A percentile compares a stretch with the other conserved stretches of the same genome.
Evolutionary conservation across 306 rosid genomes (phyloP).

Genomic region (Fragaria iinumae): DNA sequence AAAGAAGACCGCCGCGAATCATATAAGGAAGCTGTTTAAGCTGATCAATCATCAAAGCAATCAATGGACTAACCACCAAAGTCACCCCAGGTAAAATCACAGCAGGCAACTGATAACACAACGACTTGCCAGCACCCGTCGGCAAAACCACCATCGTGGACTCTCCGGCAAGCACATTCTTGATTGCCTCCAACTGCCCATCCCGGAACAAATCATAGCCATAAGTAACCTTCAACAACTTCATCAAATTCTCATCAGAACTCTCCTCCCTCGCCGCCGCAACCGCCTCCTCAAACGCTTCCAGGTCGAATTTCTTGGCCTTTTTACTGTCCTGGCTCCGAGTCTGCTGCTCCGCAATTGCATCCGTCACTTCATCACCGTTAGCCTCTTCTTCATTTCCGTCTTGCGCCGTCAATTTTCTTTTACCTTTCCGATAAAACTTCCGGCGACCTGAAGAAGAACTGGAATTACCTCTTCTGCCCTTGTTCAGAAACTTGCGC

Average conservation of each 20-base stretch:
- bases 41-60: slow-evolving; percentile 95
- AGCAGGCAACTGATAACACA: slow-evolving; percentile 90
- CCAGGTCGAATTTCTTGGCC: slow-evolving; percentile 36
- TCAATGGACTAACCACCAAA: slow-evolving; percentile 82
- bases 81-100: slow-evolving; percentile 77
- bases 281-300: slow-evolving; percentile 43
- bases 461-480: slow-evolving; percentile 32
- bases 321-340: slow-evolving; percentile 31
- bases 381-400: slow-evolving; percentile 25
- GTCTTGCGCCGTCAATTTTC: slow-evolving; percentile 26
- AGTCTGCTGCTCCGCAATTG: slow-evolving; percentile 26
- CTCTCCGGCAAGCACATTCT: slow-evolving; percentile 66
- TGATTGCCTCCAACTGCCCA: slow-evolving; percentile 80
- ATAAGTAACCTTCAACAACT: slow-evolving; percentile 52
- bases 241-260: slow-evolving; percentile 67
- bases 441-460: slow-evolving; percentile 30
- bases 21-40: slow-evolving; percentile 71
- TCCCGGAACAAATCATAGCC: slow-evolving; percentile 77
- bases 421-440: slow-evolving; percentile 39
- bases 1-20: slow-evolving; percentile 68
- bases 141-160: slow-evolving; percentile 86
- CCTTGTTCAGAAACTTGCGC: slow-evolving; percentile 52
- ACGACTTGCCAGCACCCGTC: slow-evolving; percentile 88
- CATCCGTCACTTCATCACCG: slow-evolving; percentile 40
- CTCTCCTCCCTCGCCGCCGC: slow-evolving; percentile 42